A percentile compares a stretch with the other conserved stretches of the same genome.
Evolutionary conservation across 352 stramenopile species (phyloP).

Genomic region (Pythium sp.): DNA sequence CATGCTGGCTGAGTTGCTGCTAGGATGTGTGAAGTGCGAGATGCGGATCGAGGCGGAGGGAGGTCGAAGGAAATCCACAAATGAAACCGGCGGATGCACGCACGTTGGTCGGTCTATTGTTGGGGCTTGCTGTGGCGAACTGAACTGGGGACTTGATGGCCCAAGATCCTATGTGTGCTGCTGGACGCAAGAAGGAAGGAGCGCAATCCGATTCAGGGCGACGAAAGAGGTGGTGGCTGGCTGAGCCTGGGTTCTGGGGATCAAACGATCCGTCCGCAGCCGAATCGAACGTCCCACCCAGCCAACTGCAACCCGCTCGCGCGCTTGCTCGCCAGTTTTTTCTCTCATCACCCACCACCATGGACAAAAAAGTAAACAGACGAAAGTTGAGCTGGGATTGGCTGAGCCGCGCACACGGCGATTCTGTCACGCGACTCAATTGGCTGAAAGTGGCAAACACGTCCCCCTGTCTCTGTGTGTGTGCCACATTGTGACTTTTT

Average conservation of each 20-base stretch:
- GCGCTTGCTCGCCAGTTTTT: background rate
- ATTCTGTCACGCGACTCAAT: background rate
- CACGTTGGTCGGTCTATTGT: background rate
- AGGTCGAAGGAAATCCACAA: constrained; percentile 7
- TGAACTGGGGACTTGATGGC: background rate
- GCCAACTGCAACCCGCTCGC: constrained; percentile 9
- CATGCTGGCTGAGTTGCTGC: background rate
- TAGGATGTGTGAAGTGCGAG: background rate
- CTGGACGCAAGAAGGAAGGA: background rate
- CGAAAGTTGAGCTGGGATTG: constrained; percentile 4
- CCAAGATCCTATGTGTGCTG: background rate
- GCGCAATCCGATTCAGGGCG: background rate
- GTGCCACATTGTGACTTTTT: background rate
- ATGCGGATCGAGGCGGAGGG: background rate
- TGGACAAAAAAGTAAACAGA: background rate
- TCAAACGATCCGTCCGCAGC: constrained; percentile 7
- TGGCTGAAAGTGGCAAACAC: background rate
- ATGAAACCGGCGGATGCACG: constrained; percentile 2
- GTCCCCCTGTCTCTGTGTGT: background rate
- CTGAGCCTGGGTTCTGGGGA: background rate
- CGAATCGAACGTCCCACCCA: background rate
- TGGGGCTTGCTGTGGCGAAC: background rate
- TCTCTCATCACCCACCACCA: background rate
- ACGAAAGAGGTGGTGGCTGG: background rate
- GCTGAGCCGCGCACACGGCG: background rate